Evolutionary conservation across 495 filamentous ascomycete species (phyloP).

Genomic region (Trichocladium uniseriatum): DNA sequence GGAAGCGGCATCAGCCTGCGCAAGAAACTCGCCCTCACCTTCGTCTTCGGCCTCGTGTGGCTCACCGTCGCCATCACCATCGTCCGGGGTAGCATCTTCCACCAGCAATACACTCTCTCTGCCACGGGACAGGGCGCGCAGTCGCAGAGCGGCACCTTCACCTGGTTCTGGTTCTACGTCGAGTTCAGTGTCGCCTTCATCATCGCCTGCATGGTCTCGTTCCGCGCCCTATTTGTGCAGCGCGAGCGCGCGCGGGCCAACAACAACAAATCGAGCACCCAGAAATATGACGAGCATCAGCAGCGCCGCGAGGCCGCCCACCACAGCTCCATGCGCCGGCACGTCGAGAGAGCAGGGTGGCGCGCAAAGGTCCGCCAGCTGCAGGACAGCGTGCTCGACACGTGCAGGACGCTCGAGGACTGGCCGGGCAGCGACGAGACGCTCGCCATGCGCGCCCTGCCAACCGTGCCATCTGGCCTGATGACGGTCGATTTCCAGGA

Average conservation of each 20-base stretch:
- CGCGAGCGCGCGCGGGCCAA: no score
- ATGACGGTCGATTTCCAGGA: constrained; percentile 12
- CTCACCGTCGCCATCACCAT: constrained; percentile 16
- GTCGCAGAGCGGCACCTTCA: neutral
- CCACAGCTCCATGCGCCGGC: constrained; percentile 1
- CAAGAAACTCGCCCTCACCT: constrained; percentile 8
- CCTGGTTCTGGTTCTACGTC: constrained; percentile 13
- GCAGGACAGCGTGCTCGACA: constrained; percentile 11
- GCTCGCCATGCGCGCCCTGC: neutral
- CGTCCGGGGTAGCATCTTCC: constrained; percentile 9
- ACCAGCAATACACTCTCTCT: constrained; percentile 3
- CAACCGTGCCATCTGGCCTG: constrained; percentile 2
- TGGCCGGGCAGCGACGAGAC: neutral
- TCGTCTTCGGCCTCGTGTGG: constrained; percentile 11
- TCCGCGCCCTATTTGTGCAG: constrained; percentile 15
- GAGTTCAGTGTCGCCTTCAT: constrained; percentile 11
- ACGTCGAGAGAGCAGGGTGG: neutral
- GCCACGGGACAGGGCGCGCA: neutral
- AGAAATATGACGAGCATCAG: neutral
- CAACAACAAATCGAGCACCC: neutral
- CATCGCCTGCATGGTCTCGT: constrained; percentile 14
- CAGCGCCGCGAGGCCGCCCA: constrained; percentile 1
- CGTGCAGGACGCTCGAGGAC: constrained; percentile 4
- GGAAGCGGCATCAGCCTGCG: constrained; percentile 3
- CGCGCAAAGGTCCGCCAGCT: neutral